A percentile compares a stretch with the other conserved stretches of the same genome.
Conservation (phyloP, 257 asterid genomes). For the Gynochthodes officinalis region DNA sequence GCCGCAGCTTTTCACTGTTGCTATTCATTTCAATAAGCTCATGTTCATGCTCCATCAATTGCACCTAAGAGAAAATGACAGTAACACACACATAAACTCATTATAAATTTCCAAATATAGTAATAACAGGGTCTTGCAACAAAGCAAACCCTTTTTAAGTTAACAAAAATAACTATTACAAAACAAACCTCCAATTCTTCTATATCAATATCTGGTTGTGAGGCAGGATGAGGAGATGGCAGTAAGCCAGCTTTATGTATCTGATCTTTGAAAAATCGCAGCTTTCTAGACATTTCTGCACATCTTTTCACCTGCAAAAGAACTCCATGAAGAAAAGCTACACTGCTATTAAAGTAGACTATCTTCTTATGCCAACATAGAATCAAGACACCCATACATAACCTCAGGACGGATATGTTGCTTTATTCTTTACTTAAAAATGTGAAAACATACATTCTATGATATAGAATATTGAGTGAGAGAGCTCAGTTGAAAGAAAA, state of each 20-base stretch:
- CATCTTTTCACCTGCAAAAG: conserved; percentile 86
- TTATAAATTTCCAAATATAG: neutral
- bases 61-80: conserved; percentile 44
- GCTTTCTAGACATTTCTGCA: conserved; percentile 96
- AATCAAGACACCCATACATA: neutral
- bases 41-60: conserved; percentile 88
- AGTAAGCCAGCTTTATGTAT: conserved; percentile 79
- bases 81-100: neutral
- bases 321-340: conserved; percentile 14
- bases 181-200: conserved; percentile 85
- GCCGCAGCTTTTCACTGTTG: conserved; percentile 81
- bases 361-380: neutral
- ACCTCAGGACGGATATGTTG: neutral
- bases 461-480: neutral
- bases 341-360: neutral
- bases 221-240: conserved; percentile 60
- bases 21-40: conserved; percentile 92
- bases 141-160: neutral
- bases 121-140: conserved; percentile 8
- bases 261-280: conserved; percentile 88
- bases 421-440: neutral
- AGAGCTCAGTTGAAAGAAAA: neutral
- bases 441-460: neutral
- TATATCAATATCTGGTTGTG: conserved; percentile 82
- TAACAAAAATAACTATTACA: conserved; percentile 14